Evolutionary conservation across 768 basidiomycete species (phyloP).

Genomic region (Tephrocybe sp.): DNA sequence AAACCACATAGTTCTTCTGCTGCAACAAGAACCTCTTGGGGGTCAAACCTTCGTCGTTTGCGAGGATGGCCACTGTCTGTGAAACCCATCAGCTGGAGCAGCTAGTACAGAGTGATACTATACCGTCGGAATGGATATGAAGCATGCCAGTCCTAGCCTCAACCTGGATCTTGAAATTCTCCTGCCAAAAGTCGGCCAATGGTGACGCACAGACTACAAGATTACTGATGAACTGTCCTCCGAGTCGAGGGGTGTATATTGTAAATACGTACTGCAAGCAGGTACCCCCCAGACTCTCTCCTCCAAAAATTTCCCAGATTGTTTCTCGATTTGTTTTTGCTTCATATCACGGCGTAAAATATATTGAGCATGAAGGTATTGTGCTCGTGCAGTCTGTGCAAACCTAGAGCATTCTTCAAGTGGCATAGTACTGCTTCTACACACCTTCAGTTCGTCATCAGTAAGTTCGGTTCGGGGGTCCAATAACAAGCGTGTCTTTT

Average conservation of each 20-base stretch:
- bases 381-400: slow-evolving; percentile 54
- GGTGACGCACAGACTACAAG: slow-evolving; percentile 59
- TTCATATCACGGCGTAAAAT: slow-evolving; percentile 47
- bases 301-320: slow-evolving; percentile 50
- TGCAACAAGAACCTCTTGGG: background rate
- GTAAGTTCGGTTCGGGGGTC: slow-evolving; percentile 79
- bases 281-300: slow-evolving; percentile 70
- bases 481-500: slow-evolving; percentile 59
- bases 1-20: background rate
- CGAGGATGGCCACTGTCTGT: slow-evolving; percentile 37
- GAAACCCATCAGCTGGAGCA: background rate
- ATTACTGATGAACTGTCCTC: background rate
- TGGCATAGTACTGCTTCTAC: slow-evolving; percentile 1
- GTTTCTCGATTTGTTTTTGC: slow-evolving; percentile 55
- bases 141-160: slow-evolving; percentile 53
- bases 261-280: slow-evolving; percentile 47
- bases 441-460: slow-evolving; percentile 76
- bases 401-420: slow-evolving; percentile 1
- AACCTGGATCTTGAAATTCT: slow-evolving; percentile 68
- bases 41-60: slow-evolving; percentile 46
- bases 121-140: slow-evolving; percentile 37
- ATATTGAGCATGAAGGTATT: slow-evolving; percentile 66
- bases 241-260: background rate
- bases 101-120: background rate
- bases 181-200: slow-evolving; percentile 73